phyloP scores from a whole-genome alignment of 1,139 yeast genomes.

The Saccharomyces hybrid region DNA sequence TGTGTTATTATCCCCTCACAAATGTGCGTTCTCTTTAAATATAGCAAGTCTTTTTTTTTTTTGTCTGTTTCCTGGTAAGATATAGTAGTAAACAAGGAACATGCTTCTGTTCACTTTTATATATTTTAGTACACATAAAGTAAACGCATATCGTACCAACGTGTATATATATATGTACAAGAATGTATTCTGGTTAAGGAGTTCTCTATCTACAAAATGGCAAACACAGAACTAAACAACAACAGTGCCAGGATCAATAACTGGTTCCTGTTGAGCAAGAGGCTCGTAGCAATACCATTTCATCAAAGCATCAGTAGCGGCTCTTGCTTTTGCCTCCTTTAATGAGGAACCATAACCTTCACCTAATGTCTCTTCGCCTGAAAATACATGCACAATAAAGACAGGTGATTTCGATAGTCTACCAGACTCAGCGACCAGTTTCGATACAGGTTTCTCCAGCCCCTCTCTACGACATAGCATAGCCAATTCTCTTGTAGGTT shows the following conservation, averaged over 20 bases:
- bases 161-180: conserved; percentile 6
- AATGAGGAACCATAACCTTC: conserved; percentile 94
- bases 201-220: neutral
- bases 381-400: conserved; percentile 84
- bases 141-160: neutral
- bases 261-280: conserved; percentile 37
- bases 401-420: conserved; percentile 78
- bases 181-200: neutral
- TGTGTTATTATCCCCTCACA: neutral
- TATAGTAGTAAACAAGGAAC: neutral
- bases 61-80: neutral
- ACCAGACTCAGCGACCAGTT: conserved; percentile 90
- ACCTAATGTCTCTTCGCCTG: conserved; percentile 77
- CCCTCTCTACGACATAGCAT: conserved; percentile 71
- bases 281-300: conserved; percentile 91
- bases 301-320: conserved; percentile 85
- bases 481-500: conserved; percentile 81
- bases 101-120: neutral
- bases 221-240: conserved; percentile 29
- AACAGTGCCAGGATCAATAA: conserved; percentile 40
- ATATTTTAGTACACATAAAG: neutral
- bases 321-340: conserved; percentile 86
- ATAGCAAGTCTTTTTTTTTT: neutral
- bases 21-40: neutral
- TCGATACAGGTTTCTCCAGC: conserved; percentile 68